A percentile compares a stretch with the other conserved stretches of the same genome.
Evolutionary conservation across 257 asterid genomes (phyloP).

Genomic region (Handroanthus guayacan): DNA sequence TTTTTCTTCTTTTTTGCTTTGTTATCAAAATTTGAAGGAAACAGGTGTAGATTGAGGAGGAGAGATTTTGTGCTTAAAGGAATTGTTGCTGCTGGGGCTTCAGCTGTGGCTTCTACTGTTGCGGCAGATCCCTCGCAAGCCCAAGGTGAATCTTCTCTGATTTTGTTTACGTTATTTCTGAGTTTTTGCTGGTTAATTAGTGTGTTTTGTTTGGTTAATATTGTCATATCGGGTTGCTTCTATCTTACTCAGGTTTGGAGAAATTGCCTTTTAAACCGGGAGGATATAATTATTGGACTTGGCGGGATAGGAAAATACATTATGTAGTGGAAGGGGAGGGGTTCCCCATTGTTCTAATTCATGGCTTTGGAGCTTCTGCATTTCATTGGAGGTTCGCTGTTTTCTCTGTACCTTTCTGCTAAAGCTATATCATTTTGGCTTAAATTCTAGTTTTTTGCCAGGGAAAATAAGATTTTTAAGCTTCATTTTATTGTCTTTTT

Average conservation of each 20-base stretch:
- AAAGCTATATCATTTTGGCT: background rate
- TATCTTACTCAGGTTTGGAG: conserved; percentile 64
- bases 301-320: conserved; percentile 84
- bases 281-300: conserved; percentile 87
- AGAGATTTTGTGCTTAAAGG: conserved; percentile 73
- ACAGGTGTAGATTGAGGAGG: conserved; percentile 68
- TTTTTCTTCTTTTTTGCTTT: background rate
- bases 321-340: conserved; percentile 97
- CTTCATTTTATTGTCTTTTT: background rate
- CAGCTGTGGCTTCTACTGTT: conserved; percentile 59
- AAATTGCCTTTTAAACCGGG: conserved; percentile 74
- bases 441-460: background rate
- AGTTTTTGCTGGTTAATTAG: background rate
- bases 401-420: background rate
- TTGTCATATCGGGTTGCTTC: conserved; percentile 23
- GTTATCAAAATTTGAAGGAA: conserved; percentile 47
- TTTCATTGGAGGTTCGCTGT: conserved; percentile 86
- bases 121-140: conserved; percentile 56
- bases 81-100: conserved; percentile 79
- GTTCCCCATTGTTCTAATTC: conserved; percentile 80
- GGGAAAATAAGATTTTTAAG: background rate
- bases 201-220: background rate
- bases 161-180: background rate
- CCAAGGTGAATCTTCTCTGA: conserved; percentile 48
- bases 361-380: conserved; percentile 99